Evolutionary conservation across 805 yeast species (phyloP).

Genomic region (Nematodospora valgi): DNA sequence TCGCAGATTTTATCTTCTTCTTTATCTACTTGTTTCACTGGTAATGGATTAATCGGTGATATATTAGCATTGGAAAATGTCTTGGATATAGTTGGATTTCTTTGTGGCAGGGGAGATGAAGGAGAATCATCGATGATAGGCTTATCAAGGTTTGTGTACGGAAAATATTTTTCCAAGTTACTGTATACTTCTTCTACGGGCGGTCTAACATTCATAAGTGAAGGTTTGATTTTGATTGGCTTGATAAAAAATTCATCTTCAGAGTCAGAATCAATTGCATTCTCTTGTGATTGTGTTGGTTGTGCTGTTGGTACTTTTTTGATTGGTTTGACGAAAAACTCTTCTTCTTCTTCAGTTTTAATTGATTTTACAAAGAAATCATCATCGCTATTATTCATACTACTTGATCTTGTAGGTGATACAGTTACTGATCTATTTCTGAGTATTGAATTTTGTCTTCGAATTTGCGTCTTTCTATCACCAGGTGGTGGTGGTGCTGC

Average conservation of each 20-base stretch:
- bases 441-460: conserved; percentile 9
- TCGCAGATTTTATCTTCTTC: too few species aligned
- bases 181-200: conserved; percentile 92
- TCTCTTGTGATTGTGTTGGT: neutral
- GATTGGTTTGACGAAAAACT: conserved; percentile 13
- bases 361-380: conserved; percentile 56
- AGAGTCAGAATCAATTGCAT: conserved; percentile 19
- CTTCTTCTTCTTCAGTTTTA: conserved; percentile 10
- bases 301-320: neutral
- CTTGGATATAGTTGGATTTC: conserved; percentile 36
- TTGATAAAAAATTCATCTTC: conserved; percentile 31
- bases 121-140: conserved; percentile 78
- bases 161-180: conserved; percentile 88
- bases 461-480: conserved; percentile 9
- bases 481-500: conserved; percentile 70
- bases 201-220: conserved; percentile 72
- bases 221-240: conserved; percentile 16
- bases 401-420: conserved; percentile 1
- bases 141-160: conserved; percentile 85
- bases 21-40: neutral
- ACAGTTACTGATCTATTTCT: conserved; percentile 5
- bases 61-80: conserved; percentile 43
- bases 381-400: conserved; percentile 31
- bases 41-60: conserved; percentile 27
- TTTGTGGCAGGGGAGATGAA: conserved; percentile 40